Evolutionary conservation across 2,329 filamentous ascomycete genomes (phyloP).

Genomic region (Ceratocystis cacaofunesta): DNA sequence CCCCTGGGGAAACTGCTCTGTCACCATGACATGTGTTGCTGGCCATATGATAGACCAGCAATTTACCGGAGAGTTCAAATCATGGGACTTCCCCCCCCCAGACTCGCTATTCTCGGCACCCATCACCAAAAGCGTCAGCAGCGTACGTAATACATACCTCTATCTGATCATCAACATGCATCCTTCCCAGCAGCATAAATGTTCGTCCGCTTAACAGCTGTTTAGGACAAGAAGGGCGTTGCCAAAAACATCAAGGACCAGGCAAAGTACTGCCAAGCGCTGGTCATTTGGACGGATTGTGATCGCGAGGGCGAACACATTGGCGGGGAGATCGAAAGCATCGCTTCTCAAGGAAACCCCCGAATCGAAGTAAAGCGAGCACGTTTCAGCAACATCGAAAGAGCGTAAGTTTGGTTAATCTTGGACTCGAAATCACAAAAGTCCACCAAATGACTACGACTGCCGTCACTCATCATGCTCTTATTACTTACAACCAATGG

Average conservation of each 20-base stretch:
- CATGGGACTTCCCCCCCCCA: conserved; percentile 71
- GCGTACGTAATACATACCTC: conserved; percentile 32
- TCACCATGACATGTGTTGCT: conserved; percentile 86
- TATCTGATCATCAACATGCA: background rate
- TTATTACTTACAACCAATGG: conserved; percentile 16
- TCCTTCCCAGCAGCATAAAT: background rate
- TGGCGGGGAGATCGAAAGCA: conserved; percentile 72
- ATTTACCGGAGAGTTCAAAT: conserved; percentile 58
- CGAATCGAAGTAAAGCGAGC: conserved; percentile 70
- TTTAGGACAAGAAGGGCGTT: conserved; percentile 61
- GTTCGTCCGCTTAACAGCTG: conserved; percentile 17
- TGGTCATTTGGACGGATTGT: conserved; percentile 98
- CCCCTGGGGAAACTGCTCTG: conserved; percentile 64
- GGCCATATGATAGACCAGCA: conserved; percentile 76
- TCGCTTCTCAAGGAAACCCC: conserved; percentile 60
- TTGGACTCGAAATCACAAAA: no score
- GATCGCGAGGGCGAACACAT: conserved; percentile 97
- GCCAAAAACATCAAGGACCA: conserved; percentile 73
- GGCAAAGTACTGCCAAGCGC: conserved; percentile 53
- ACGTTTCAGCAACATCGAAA: conserved; percentile 89
- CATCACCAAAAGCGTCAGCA: conserved; percentile 51
- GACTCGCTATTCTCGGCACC: conserved; percentile 67
- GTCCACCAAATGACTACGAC: no score
- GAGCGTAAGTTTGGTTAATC: conserved; percentile 39
- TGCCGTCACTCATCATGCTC: background rate